Evolutionary conservation across 2,329 filamentous ascomycete genomes (phyloP), one percentile per base, ranked within the genome.

Genomic region (Cercospora sp.): DNA sequence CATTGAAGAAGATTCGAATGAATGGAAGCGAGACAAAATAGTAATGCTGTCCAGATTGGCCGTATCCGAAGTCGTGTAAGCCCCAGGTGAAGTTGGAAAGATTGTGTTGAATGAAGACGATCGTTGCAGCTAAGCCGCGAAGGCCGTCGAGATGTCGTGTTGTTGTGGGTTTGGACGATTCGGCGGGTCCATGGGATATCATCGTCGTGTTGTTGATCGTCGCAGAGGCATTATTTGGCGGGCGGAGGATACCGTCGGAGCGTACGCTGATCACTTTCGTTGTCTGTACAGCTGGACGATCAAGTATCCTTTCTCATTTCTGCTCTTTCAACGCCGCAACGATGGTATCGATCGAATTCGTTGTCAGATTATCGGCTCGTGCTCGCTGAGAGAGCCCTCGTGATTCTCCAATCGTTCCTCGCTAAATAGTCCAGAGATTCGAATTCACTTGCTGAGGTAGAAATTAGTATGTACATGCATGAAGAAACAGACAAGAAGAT

Each of bases 41-140:
- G 55, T 60, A 76, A 74, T 84, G 78, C 48, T 81, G 76, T 70
- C 80, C 78, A 1, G 83, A 72, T 33, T 70, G 64, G 5, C 71
- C 71, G 18, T 68, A 67, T 2, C 70, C 68, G 28, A 63, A 64
- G 10, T 87, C 60, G 81, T 83, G 7, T 26, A 59, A 59, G 12
- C 64, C 69, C 31, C 30, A 42, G 26, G 53, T 60, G 51, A 64
- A 67, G 45, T 64, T 63, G 42, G 67, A 48, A 69, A 85, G 77
- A 75, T 88, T 82, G 76, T 89, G 86, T 65, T 88, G 86, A 72
- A 85, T 81, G 75, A 89, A 90, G 18, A 91, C 89, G 23, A 90
- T 74, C 28, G 90, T 82, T 6, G 88, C 87, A 7, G 88, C 88
- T 68, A 90, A 87, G 3, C 89, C 89, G 69, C 89, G 81, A 7